phyloP scores from a whole-genome alignment of 306 rosid genomes.

The Lagenaria siceraria region DNA sequence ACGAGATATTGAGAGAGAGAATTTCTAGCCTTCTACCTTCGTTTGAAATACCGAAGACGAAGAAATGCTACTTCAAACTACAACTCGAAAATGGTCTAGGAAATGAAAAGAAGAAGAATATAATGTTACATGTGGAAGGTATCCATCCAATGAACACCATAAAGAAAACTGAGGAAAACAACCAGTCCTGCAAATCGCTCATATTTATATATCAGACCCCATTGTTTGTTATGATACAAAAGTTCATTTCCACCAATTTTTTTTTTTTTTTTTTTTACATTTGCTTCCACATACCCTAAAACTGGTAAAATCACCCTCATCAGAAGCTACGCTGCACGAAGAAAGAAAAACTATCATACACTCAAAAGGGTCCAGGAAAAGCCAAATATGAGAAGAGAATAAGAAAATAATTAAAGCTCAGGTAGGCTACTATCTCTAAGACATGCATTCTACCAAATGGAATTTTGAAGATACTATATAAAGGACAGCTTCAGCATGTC shows the following conservation, averaged over 20 bases:
- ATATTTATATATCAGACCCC: conserved; percentile 6
- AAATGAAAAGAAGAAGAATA: not conserved
- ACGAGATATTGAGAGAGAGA: not conserved
- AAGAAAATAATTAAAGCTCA: not conserved
- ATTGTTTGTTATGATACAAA: conserved; percentile 6
- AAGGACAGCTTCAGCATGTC: not conserved
- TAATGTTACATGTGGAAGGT: not conserved
- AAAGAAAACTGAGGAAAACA: not conserved
- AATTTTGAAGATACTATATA: not conserved
- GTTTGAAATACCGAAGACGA: not conserved
- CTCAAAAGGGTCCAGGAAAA: not conserved
- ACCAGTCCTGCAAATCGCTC: conserved; percentile 6
- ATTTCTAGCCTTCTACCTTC: conserved; percentile 1
- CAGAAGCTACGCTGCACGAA: conserved; percentile 56
- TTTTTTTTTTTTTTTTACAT: conserved; percentile 1
- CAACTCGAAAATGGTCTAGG: not conserved
- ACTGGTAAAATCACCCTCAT: conserved; percentile 64
- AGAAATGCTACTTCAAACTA: conserved; percentile 6
- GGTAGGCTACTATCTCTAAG: not conserved
- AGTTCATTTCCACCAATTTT: not conserved
- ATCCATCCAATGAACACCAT: not conserved
- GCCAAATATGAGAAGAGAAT: not conserved
- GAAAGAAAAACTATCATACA: conserved; percentile 14
- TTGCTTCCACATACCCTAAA: conserved; percentile 35
- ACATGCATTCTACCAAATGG: not conserved